Base-by-base conservation (phyloP, 805 yeast species). In the Hanseniaspora osmophila region DNA sequence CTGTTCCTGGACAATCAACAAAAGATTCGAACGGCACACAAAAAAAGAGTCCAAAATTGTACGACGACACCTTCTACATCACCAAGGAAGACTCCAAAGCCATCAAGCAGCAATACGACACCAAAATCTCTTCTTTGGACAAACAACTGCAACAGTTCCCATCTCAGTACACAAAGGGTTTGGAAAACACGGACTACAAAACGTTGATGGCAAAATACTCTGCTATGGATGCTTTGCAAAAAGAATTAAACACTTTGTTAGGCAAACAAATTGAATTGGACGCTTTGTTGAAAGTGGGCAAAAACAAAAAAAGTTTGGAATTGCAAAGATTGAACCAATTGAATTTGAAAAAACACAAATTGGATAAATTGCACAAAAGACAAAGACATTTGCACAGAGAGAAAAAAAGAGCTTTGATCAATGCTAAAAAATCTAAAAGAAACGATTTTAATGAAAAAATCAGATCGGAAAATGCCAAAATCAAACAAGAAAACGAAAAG, bases 301-400 rank as follows among this genome's bases (percentile, higher is more conserved):
- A 46, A n/a, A 40, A 44, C 17, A 44, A 12, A 29, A 33, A 27
- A 41, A 37, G 13, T 18, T 33, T 9, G 17, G 37, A 19, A 12
- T 35, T 6, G 40, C 16, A 16, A 17, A 10, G 18, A 18, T 12
- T 15, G 33, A 29, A 33, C 13, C 16, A 10, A 32, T 7, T 13
- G 44, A 32, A 40, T 5, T 32, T 44, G 41, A 44, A 40, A 19
- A 16, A 41, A 6, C 48, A 39, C 17, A 35, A 35, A 16, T 15
- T 35, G 18, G 38, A 13, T 35, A 35, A 35, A 35, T 35, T 35
- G 18, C 11, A 35, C n/a, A 15, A 13, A n/a, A 10, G 4, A 15
- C n/a, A 35, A 16, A 35, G 18, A n/a, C 38, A 35, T 16, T 13
- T n/a, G 18, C n/a, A 35, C 11, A 35, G 38, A 35, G 38, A 35